Evolutionary conservation across 345 rosid species (phyloP).

Genomic region (Hevea brasiliensis): DNA sequence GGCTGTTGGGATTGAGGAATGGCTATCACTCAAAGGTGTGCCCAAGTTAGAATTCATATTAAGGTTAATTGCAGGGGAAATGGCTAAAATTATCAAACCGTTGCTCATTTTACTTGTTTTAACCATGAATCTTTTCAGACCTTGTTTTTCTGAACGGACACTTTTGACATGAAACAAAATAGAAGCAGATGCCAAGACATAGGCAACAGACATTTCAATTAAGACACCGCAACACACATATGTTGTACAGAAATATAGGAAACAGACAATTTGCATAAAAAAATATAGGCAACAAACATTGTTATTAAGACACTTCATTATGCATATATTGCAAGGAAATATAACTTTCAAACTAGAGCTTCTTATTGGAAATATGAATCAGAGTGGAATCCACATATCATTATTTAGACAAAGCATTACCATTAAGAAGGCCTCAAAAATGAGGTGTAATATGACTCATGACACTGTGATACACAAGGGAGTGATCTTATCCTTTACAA

Average conservation of each 20-base stretch:
- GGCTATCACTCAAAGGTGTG: not conserved
- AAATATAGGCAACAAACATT: not conserved
- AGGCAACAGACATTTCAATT: conserved; percentile 1
- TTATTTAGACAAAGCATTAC: too few relatives aligned
- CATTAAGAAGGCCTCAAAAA: too few relatives aligned
- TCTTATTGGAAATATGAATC: too few relatives aligned
- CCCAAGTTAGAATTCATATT: not conserved
- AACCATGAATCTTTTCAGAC: conserved; percentile 8
- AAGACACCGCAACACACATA: not conserved
- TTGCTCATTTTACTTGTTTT: not conserved
- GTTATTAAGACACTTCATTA: too few relatives aligned
- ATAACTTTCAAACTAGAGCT: too few relatives aligned
- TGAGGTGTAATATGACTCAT: not conserved
- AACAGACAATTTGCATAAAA: too few relatives aligned
- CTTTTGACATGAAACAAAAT: not conserved
- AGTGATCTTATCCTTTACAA: too few relatives aligned
- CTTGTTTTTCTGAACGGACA: too few relatives aligned
- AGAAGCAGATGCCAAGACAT: conserved; percentile 12
- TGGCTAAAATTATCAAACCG: conserved; percentile 9
- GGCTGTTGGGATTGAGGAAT: not conserved
- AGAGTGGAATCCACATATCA: not conserved
- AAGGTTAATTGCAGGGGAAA: not conserved
- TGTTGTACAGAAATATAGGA: too few relatives aligned
- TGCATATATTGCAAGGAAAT: not conserved
- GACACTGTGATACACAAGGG: too few relatives aligned